Conservation (phyloP, 176 grass and related monocot species). For the Tuctoria greenei region DNA sequence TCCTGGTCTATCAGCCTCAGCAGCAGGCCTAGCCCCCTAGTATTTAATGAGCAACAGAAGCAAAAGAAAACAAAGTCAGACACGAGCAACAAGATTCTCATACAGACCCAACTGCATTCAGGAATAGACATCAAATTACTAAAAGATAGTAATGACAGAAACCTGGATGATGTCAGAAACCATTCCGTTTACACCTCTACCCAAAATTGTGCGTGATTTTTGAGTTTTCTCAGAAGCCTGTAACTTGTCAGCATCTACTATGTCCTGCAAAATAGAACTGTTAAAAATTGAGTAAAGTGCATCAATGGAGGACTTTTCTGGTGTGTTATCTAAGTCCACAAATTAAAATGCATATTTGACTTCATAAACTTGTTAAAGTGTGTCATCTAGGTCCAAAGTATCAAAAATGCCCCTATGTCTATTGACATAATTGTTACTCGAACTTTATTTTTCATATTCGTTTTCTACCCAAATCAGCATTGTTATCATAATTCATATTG, state of each 20-base stretch:
- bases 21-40: conserved; percentile 65
- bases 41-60: conserved; percentile 28
- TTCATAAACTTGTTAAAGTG: too few species aligned
- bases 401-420: too few species aligned
- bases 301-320: too few species aligned
- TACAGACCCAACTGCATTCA: not conserved
- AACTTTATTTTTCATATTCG: too few species aligned
- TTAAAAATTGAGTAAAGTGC: too few species aligned
- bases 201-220: conserved; percentile 65
- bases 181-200: conserved; percentile 81
- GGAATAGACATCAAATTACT: not conserved
- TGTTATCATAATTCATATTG: too few species aligned
- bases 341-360: too few species aligned
- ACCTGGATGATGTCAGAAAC: conserved; percentile 83
- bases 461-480: too few species aligned
- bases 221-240: conserved; percentile 70
- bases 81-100: not conserved
- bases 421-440: too few species aligned
- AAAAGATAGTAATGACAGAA: conserved; percentile 23
- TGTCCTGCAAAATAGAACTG: conserved; percentile 49
- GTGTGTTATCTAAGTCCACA: too few species aligned
- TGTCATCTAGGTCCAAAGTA: too few species aligned
- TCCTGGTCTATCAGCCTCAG: conserved; percentile 74
- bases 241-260: conserved; percentile 64
- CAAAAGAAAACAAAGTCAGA: conserved; percentile 24